These are phyloP conservation scores for Dichotomopilus funicola DNA, from an alignment of 2,329 filamentous ascomycete species.

Conservation along the genomic window DNA sequence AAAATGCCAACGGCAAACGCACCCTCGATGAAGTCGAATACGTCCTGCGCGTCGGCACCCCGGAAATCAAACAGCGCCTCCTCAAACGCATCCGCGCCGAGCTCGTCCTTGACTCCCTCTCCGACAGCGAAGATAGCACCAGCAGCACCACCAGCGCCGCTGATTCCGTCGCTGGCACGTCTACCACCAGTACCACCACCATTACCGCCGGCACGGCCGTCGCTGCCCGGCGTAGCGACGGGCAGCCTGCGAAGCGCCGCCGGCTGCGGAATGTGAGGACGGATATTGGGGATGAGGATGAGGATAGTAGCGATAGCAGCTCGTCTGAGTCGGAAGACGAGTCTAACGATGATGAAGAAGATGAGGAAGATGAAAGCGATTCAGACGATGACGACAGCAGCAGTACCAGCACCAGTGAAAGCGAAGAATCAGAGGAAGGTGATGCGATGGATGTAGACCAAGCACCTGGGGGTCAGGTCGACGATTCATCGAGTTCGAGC, in stretches of 20 bases:
- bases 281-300: conserved; percentile 37
- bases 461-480: conserved; percentile 7
- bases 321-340: conserved; percentile 34
- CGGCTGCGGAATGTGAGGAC: conserved; percentile 47
- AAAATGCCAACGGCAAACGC: conserved; percentile 40
- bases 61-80: conserved; percentile 47
- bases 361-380: conserved; percentile 9
- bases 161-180: conserved; percentile 24
- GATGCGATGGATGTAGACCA: conserved; percentile 20
- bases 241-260: conserved; percentile 42
- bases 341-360: conserved; percentile 4
- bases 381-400: not conserved
- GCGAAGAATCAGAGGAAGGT: conserved; percentile 23
- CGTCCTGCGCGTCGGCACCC: conserved; percentile 43
- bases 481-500: conserved; percentile 19
- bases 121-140: conserved; percentile 38
- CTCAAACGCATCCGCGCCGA: conserved; percentile 60
- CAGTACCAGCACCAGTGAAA: conserved; percentile 19
- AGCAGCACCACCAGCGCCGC: conserved; percentile 22
- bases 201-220: conserved; percentile 6
- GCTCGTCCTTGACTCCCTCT: conserved; percentile 49
- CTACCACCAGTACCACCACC: conserved; percentile 22
- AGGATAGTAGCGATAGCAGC: conserved; percentile 22
- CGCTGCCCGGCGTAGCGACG: conserved; percentile 35
- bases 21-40: conserved; percentile 48